A percentile compares a stretch with the other conserved stretches of the same genome.
Conservation (phyloP, 176 grass and related monocot species). For the Calamus simplicifolius region DNA sequence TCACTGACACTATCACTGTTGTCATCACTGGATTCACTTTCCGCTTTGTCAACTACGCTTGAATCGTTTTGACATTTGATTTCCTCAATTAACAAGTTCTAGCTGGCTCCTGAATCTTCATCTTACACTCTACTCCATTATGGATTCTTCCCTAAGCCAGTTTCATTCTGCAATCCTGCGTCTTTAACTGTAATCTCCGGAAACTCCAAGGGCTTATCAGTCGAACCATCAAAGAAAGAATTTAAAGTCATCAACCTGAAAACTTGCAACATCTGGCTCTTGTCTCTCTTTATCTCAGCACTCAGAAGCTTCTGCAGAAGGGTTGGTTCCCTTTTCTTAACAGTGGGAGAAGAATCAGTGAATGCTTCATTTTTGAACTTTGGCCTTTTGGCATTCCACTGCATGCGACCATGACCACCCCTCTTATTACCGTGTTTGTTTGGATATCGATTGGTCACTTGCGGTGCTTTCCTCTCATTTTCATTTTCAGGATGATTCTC, state of each 20-base stretch:
- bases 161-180: constrained; percentile 24
- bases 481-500: constrained; percentile 27
- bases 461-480: constrained; percentile 23
- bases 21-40: neutral
- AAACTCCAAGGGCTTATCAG: constrained; percentile 52
- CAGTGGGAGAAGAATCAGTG: constrained; percentile 1
- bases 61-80: constrained; percentile 13
- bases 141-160: constrained; percentile 7
- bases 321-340: constrained; percentile 48
- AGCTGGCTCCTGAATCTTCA: constrained; percentile 10
- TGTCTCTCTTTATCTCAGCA: constrained; percentile 75
- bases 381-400: constrained; percentile 31
- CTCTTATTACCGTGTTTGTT: constrained; percentile 56
- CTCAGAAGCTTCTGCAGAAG: constrained; percentile 83
- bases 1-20: neutral
- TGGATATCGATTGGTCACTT: constrained; percentile 22
- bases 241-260: constrained; percentile 76
- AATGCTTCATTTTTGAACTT: constrained; percentile 19
- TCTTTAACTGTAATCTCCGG: constrained; percentile 50
- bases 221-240: constrained; percentile 65
- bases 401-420: constrained; percentile 20
- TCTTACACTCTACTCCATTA: constrained; percentile 8
- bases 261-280: constrained; percentile 45
- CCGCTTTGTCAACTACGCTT: constrained; percentile 12
- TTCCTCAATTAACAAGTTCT: constrained; percentile 9